These are phyloP conservation scores for Xerophyta viscosa DNA, from an alignment of 106 monocot genomes.

Conservation along the genomic window DNA sequence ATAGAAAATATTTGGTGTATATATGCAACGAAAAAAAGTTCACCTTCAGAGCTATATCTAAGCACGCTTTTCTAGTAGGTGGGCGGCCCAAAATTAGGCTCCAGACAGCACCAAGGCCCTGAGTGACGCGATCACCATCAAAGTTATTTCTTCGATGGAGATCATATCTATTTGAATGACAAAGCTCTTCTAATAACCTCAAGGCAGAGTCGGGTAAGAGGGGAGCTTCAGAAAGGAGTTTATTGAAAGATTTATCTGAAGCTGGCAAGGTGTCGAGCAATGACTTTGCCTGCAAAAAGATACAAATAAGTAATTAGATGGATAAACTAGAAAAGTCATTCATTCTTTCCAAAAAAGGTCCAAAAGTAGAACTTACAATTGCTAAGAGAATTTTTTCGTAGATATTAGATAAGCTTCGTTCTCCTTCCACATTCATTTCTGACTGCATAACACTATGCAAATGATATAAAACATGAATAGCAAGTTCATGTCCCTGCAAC, in stretches of 20 bases:
- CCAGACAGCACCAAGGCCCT: conserved; percentile 92
- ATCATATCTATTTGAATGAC: conserved; percentile 30
- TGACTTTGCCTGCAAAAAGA: conserved; percentile 51
- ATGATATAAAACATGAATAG: conserved; percentile 78
- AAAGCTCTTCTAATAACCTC: conserved; percentile 74
- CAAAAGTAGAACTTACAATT: conserved; percentile 44
- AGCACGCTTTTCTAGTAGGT: conserved; percentile 44
- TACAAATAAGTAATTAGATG: background rate
- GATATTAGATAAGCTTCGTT: conserved; percentile 20
- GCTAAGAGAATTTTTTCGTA: conserved; percentile 84
- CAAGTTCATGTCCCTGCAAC: conserved; percentile 88
- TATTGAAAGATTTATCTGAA: conserved; percentile 87
- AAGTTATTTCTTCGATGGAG: conserved; percentile 39
- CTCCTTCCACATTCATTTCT: conserved; percentile 25
- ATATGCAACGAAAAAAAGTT: too few species aligned
- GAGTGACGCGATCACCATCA: conserved; percentile 86
- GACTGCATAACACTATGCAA: conserved; percentile 38
- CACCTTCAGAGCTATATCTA: conserved; percentile 86
- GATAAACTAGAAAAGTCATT: too few species aligned
- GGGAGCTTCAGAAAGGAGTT: conserved; percentile 82
- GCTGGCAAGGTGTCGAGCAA: conserved; percentile 70
- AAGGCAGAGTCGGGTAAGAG: conserved; percentile 58
- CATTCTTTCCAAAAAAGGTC: background rate
- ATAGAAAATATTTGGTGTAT: too few species aligned
- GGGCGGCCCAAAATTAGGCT: conserved; percentile 75